Base-by-base conservation (phyloP, 495 filamentous ascomycete genomes). In the Aspergillus biplanus region DNA sequence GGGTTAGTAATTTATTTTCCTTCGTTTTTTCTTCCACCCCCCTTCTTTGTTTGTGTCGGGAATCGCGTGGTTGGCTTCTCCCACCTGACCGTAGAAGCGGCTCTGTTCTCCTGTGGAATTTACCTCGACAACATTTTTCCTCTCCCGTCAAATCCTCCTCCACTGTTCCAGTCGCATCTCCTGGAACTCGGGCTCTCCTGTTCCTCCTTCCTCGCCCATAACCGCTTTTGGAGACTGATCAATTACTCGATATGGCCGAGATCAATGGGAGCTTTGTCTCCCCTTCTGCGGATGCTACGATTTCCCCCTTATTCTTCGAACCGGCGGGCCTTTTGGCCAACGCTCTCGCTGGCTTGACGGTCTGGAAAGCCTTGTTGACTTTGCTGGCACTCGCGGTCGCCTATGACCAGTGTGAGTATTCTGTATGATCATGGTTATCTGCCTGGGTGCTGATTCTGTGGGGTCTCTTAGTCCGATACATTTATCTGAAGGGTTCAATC, bases 401-500 rank as follows among this genome's bases (percentile, higher is more conserved):
- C 50, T 97, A 96, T 66, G 93, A 97, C 76, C 93, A 97, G 76
- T 83, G 92, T 94, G 77, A 70, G 90, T 73, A 39, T 16, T 33
- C 7, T 50, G 9, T 50, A 18, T 18, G 47, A n/a, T 7, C 13
- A 31, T 7, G 15, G 3, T 58, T 46, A 18, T 31, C n/a, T 33
- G 13, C 31, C 27, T 52, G 11, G 3, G 5, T 16, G 32, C 37
- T 58, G 48, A 54, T 56, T 42, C 33, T 53, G 33, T 16, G 6
- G 39, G 7, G 37, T 13, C 32, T 50, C 31, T n/a, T 68, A 97
- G 93, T 91, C 76, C 89, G 82, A 68, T 99, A 98, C 75, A 83
- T 96, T 68, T 86, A 82, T 70, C 86, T 91, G 61, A 99, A 97
- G 78, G 93, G 92, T 34, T 82, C 86, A 4, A 96, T 99, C 71